Base-by-base conservation (phyloP, 768 basidiomycete genomes). In the Suillus brevipes region DNA sequence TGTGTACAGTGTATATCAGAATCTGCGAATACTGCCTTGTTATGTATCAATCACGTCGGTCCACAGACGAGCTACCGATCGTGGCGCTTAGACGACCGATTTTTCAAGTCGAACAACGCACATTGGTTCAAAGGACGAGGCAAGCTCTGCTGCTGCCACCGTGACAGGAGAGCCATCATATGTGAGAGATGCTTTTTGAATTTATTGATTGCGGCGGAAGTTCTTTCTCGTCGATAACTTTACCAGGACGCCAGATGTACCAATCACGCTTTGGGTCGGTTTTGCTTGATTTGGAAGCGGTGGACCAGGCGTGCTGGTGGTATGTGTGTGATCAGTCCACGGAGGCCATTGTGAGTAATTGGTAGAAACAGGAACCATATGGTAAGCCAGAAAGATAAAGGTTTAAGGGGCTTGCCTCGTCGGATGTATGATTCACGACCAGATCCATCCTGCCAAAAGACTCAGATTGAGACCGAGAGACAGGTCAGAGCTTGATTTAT, bases 221-320 rank as follows among this genome's bases (percentile, higher is more conserved):
- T 28, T 83, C 81, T 55, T 83, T 78, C 1, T 89, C 89, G 4
- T 81, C 74, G 16, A 77, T 77, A 64, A 86, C 84, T 67, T 77
- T 81, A 3, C 88, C 84, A 4, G 87, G 85, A 18, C 85, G 82
- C 90, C 91, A 92, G 65, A 89, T 82, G 74, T 91, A 93, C 89
- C 89, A 91, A 70, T 91, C 84, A 16, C 90, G 83, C 73, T 89
- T 90, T 0, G 86, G 82, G 70, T 84, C 80, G 8, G 78, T 73
- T 59, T 79, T 79, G 56, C 78, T 85, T 72, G 76, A 81, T 73
- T 68, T 84, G 31, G 89, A 88, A 68, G 85, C 79, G 38, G 81
- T 65, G 77, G 91, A 93, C 91, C 91, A 92, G 13, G 79, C 81
- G 68, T 91, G 91, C 88, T 91, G 66, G 40, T 57, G 20, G 58